Evolutionary conservation across 148 eudicot species (phyloP).

Genomic region (Vaccinium darrowii): DNA sequence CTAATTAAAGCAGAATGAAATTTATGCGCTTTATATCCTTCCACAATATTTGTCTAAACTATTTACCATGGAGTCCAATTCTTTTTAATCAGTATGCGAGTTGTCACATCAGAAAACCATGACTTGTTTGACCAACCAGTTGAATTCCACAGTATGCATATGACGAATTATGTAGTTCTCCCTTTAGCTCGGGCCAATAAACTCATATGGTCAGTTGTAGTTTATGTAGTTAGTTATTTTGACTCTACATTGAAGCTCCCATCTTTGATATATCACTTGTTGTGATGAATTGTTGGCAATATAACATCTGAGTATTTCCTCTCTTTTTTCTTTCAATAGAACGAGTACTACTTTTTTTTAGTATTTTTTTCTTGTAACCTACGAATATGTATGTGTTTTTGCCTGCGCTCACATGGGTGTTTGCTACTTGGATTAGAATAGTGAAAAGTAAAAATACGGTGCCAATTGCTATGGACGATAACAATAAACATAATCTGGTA

Average conservation of each 20-base stretch:
- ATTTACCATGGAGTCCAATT: background rate
- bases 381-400: background rate
- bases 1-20: background rate
- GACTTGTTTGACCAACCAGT: background rate
- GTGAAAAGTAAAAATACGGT: background rate
- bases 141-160: background rate
- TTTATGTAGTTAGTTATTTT: background rate
- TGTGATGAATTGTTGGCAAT: background rate
- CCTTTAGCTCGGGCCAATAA: background rate
- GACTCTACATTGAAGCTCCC: background rate
- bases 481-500: background rate
- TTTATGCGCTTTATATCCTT: background rate
- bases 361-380: background rate
- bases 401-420: background rate
- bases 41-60: background rate
- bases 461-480: background rate
- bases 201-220: background rate
- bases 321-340: background rate
- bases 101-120: background rate
- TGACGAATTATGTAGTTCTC: background rate
- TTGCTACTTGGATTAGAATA: background rate
- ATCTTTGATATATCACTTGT: background rate
- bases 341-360: background rate
- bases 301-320: background rate
- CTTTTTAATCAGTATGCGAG: background rate